These are phyloP conservation scores for Russula abietina DNA, from an alignment of 768 basidiomycete species.

Conservation along the genomic window DNA sequence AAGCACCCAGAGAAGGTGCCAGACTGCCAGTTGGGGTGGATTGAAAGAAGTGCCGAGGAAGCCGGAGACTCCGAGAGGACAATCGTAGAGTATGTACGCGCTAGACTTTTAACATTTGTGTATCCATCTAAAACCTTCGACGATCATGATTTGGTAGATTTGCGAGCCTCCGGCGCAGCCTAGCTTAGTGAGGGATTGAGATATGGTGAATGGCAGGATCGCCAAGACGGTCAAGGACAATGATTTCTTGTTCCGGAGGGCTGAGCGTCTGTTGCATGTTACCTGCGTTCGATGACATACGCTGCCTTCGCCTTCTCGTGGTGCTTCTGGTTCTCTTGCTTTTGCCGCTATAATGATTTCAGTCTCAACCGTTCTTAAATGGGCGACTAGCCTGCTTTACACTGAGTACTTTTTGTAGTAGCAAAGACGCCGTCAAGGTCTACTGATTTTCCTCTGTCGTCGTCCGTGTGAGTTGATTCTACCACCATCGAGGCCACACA, in stretches of 20 bases:
- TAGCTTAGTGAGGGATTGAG: too few relatives aligned
- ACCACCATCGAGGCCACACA: neutral
- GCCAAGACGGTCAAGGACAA: too few relatives aligned
- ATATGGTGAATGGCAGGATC: too few relatives aligned
- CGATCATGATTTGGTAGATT: too few relatives aligned
- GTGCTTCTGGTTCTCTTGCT: neutral
- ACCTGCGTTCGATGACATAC: neutral
- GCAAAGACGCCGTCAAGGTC: neutral
- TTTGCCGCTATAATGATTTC: neutral
- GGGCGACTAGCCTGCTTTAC: neutral
- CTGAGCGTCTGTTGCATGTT: neutral
- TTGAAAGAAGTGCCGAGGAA: too few relatives aligned
- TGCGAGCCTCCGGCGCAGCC: too few relatives aligned
- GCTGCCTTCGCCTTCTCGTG: neutral
- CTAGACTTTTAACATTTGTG: too few relatives aligned
- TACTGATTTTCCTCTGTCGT: neutral
- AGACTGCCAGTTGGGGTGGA: too few relatives aligned
- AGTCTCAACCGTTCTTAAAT: neutral
- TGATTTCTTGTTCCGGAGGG: neutral
- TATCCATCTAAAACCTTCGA: too few relatives aligned
- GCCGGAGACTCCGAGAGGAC: too few relatives aligned
- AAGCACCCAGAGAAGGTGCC: too few relatives aligned
- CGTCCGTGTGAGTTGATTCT: neutral
- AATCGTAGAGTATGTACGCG: too few relatives aligned
- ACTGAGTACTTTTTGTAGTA: neutral